Conservation (phyloP, 176 grass and related monocot genomes). For the Raddia guianensis region DNA sequence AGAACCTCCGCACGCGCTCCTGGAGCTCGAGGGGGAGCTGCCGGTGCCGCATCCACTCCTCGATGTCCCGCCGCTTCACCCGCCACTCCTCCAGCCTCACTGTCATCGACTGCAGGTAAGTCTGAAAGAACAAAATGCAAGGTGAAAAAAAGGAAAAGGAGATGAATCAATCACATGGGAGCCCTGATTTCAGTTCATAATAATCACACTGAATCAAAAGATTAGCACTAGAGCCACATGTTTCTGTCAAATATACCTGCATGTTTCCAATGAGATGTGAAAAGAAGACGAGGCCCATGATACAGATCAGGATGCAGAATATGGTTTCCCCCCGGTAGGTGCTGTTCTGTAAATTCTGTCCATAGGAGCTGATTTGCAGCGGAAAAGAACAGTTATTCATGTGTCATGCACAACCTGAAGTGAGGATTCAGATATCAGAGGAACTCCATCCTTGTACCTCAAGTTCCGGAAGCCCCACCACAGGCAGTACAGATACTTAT, state of each 20-base stretch:
- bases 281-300: constrained; percentile 93
- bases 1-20: constrained; percentile 82
- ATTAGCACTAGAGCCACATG: neutral
- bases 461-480: constrained; percentile 94
- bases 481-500: constrained; percentile 98
- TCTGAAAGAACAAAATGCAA: constrained; percentile 38
- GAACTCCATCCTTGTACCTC: constrained; percentile 48
- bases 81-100: constrained; percentile 93
- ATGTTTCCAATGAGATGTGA: constrained; percentile 99
- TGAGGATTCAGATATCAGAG: neutral
- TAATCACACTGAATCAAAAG: neutral
- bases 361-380: constrained; percentile 74
- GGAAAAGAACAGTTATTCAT: neutral
- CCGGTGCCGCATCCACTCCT: constrained; percentile 98
- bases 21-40: constrained; percentile 85
- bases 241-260: constrained; percentile 59
- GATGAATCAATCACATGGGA: neutral
- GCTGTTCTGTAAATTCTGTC: constrained; percentile 80
- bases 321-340: constrained; percentile 80
- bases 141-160: neutral
- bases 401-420: neutral
- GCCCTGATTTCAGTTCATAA: neutral
- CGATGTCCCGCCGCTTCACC: constrained; percentile 79
- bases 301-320: constrained; percentile 89
- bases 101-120: constrained; percentile 88